Evolutionary conservation across 78 protist species (phyloP).

Genomic region (Monosiga brevicollis): DNA sequence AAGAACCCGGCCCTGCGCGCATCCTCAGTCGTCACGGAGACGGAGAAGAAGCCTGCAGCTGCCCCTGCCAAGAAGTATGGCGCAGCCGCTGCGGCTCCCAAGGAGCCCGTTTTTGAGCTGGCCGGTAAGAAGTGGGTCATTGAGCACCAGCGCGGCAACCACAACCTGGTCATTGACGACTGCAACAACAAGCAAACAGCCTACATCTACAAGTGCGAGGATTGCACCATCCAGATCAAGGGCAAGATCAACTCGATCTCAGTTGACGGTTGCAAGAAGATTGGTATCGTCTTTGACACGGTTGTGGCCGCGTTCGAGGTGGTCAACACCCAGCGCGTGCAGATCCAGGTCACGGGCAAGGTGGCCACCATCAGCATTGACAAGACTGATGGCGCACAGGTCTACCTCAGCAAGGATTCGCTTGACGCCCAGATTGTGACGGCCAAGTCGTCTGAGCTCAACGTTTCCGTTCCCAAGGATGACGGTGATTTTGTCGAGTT

Average conservation of each 20-base stretch:
- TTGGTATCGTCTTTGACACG: conserved; percentile 65
- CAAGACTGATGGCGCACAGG: conserved; percentile 54
- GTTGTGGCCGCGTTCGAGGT: conserved; percentile 59
- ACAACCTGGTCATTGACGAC: conserved; percentile 37
- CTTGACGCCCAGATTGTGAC: conserved; percentile 58
- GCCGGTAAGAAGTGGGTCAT: conserved; percentile 77
- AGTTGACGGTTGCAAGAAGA: conserved; percentile 68
- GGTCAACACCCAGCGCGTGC: conserved; percentile 63
- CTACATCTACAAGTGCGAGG: conserved; percentile 63
- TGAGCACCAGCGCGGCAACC: conserved; percentile 52
- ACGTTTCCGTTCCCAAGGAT: conserved; percentile 49
- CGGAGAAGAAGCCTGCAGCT: conserved; percentile 8
- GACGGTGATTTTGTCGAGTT: conserved; percentile 39
- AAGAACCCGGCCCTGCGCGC: conserved; percentile 48
- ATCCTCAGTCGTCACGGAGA: conserved; percentile 21
- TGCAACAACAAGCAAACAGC: conserved; percentile 36
- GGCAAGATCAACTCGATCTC: conserved; percentile 81
- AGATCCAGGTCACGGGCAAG: conserved; percentile 55
- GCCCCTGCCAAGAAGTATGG: conserved; percentile 23
- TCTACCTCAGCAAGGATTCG: conserved; percentile 47
- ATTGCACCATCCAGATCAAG: conserved; percentile 46
- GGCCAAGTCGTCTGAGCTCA: conserved; percentile 79
- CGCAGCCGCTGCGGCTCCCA: conserved; percentile 2
- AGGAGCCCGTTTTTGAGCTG: conserved; percentile 32
- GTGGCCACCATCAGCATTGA: conserved; percentile 69